Conservation (phyloP, 2,329 filamentous ascomycete species). For the Clonostachys rosea region DNA sequence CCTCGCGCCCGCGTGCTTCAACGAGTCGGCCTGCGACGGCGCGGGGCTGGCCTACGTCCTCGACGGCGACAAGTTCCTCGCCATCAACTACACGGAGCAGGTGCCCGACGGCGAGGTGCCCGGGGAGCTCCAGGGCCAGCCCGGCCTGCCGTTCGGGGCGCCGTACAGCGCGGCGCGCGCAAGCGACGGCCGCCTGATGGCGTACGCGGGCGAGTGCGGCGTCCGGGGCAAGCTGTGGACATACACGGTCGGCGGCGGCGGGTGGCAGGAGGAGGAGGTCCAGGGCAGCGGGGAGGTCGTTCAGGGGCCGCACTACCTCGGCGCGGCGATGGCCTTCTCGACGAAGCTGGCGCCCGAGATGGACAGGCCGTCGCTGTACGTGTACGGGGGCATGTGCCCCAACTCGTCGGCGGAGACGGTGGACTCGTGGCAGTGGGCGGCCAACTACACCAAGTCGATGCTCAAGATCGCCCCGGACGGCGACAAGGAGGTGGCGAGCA, state of each 20-base stretch:
- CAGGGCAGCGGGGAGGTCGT: slow-evolving; percentile 10
- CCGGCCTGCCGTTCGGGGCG: slow-evolving; percentile 55
- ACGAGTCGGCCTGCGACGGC: slow-evolving; percentile 28
- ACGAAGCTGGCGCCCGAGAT: slow-evolving; percentile 47
- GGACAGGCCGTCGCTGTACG: slow-evolving; percentile 56
- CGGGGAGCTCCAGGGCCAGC: slow-evolving; percentile 25
- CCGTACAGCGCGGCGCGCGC: slow-evolving; percentile 67
- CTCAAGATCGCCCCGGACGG: slow-evolving; percentile 52
- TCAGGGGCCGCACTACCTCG: slow-evolving; percentile 43
- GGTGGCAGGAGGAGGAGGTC: slow-evolving; percentile 18
- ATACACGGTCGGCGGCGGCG: slow-evolving; percentile 44
- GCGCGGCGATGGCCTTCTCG: slow-evolving; percentile 63
- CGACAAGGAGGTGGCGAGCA: slow-evolving; percentile 23
- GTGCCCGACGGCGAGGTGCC: slow-evolving; percentile 36
- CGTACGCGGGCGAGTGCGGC: slow-evolving; percentile 71
- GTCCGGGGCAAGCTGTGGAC: slow-evolving; percentile 57
- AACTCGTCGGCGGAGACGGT: slow-evolving; percentile 16
- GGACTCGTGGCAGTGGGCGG: slow-evolving; percentile 58
- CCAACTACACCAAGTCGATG: slow-evolving; percentile 80
- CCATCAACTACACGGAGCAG: slow-evolving; percentile 40
- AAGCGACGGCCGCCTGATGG: slow-evolving; percentile 62
- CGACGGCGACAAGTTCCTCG: slow-evolving; percentile 54
- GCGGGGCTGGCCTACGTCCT: slow-evolving; percentile 66
- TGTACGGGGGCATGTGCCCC: slow-evolving; percentile 91
- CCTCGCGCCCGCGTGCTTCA: slow-evolving; percentile 48